A percentile compares a stretch with the other conserved stretches of the same genome.
Evolutionary conservation across 2,329 filamentous ascomycete species (phyloP).

Genomic region (Rugonectria rugulosa): DNA sequence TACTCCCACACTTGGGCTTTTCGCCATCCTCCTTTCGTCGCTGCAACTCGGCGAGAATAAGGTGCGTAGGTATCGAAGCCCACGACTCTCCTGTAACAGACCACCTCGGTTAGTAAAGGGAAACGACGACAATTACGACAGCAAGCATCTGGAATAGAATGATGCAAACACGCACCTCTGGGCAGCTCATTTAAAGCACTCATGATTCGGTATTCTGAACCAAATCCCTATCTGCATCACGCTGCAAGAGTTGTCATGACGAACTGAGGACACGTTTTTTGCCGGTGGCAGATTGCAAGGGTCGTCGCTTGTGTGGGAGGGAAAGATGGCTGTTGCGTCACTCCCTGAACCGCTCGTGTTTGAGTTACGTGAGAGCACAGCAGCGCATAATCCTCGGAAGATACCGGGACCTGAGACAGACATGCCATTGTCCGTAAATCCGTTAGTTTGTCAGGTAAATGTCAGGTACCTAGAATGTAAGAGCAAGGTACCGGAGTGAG

Average conservation of each 20-base stretch:
- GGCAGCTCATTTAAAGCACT: conserved; percentile 26
- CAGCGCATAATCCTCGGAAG: conserved; percentile 39
- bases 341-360: conserved; percentile 27
- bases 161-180: conserved; percentile 25
- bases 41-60: conserved; percentile 61
- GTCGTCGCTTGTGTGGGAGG: conserved; percentile 18
- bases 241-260: conserved; percentile 33
- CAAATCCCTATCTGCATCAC: conserved; percentile 27
- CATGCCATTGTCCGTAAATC: background rate
- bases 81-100: conserved; percentile 43
- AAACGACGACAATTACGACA: background rate
- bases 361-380: conserved; percentile 25
- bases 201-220: conserved; percentile 27
- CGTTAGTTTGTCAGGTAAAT: too few relatives aligned
- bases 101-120: conserved; percentile 31
- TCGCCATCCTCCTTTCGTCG: conserved; percentile 52
- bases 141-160: background rate
- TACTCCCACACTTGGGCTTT: conserved; percentile 61
- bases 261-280: conserved; percentile 36
- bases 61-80: conserved; percentile 60
- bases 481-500: too few relatives aligned
- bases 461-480: too few relatives aligned
- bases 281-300: conserved; percentile 11
- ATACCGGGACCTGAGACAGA: conserved; percentile 24
- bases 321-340: conserved; percentile 35